phyloP scores from a whole-genome alignment of 768 basidiomycete genomes.

The Mycena crocata region DNA sequence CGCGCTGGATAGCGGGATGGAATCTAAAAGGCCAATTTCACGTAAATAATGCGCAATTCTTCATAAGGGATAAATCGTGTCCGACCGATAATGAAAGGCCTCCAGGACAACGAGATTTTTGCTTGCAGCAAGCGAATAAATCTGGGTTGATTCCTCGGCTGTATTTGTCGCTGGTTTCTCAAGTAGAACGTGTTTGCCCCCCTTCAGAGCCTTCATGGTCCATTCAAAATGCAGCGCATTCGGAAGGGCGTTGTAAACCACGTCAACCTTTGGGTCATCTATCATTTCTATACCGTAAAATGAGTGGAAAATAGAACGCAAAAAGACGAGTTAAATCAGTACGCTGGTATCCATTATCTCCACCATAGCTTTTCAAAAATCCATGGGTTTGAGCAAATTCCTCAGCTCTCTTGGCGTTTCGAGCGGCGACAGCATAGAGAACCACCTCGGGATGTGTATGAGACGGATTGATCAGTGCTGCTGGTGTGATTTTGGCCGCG shows the following conservation, averaged over 20 bases:
- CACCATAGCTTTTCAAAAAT: slow-evolving; percentile 62
- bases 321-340: slow-evolving; percentile 4
- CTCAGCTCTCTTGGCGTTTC: slow-evolving; percentile 54
- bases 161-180: slow-evolving; percentile 70
- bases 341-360: slow-evolving; percentile 59
- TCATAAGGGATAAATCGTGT: no score
- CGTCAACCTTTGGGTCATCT: slow-evolving; percentile 64
- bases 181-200: slow-evolving; percentile 73
- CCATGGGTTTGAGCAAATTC: slow-evolving; percentile 61
- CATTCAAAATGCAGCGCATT: slow-evolving; percentile 74
- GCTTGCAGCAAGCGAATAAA: slow-evolving; percentile 61
- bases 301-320: neutral
- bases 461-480: slow-evolving; percentile 51
- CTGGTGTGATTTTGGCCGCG: slow-evolving; percentile 22
- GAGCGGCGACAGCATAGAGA: slow-evolving; percentile 59
- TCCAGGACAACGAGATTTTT: slow-evolving; percentile 67
- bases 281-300: slow-evolving; percentile 52
- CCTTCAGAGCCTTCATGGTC: slow-evolving; percentile 70
- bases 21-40: no score
- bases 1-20: slow-evolving; percentile 68
- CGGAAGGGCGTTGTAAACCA: slow-evolving; percentile 70
- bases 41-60: no score
- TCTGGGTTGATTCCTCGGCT: slow-evolving; percentile 61
- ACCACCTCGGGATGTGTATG: slow-evolving; percentile 58
- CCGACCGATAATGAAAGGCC: slow-evolving; percentile 68